Percentiles rank a stretch among this genome's conserved stretches.
These are phyloP conservation scores for Globisporangium polare DNA, from an alignment of 352 stramenopile genomes.

Conservation along the genomic window DNA sequence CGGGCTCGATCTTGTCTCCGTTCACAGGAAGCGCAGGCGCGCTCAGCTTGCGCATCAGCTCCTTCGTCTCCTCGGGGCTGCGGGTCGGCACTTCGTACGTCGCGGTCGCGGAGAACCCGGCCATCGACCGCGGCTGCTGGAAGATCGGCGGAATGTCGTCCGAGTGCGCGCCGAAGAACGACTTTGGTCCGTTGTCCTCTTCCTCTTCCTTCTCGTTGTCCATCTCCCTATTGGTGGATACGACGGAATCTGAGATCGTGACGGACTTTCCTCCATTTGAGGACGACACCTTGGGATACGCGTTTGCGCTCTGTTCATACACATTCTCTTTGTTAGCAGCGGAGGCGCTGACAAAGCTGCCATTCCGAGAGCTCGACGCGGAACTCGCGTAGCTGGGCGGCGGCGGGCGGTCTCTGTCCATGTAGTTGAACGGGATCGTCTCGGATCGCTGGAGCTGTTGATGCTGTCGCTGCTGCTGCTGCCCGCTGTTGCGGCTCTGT, in stretches of 20 bases:
- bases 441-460: conserved; percentile 3
- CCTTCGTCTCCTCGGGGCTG: conserved; percentile 8
- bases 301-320: background rate
- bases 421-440: conserved; percentile 10
- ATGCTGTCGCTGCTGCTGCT: background rate
- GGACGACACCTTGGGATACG: conserved; percentile 1
- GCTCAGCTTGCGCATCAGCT: conserved; percentile 20
- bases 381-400: conserved; percentile 13
- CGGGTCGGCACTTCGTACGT: conserved; percentile 18
- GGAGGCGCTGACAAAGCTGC: background rate
- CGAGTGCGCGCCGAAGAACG: conserved; percentile 15
- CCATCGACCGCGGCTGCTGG: conserved; percentile 12
- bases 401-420: conserved; percentile 3
- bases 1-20: conserved; percentile 9
- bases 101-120: conserved; percentile 6
- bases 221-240: background rate
- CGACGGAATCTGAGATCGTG: background rate
- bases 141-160: conserved; percentile 10
- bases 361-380: background rate
- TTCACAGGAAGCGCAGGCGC: background rate
- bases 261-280: background rate
- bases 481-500: background rate
- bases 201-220: background rate
- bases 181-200: conserved; percentile 3
- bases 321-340: background rate